phyloP scores from a whole-genome alignment of 352 stramenopile genomes.

The Globisporangium paddicum region DNA sequence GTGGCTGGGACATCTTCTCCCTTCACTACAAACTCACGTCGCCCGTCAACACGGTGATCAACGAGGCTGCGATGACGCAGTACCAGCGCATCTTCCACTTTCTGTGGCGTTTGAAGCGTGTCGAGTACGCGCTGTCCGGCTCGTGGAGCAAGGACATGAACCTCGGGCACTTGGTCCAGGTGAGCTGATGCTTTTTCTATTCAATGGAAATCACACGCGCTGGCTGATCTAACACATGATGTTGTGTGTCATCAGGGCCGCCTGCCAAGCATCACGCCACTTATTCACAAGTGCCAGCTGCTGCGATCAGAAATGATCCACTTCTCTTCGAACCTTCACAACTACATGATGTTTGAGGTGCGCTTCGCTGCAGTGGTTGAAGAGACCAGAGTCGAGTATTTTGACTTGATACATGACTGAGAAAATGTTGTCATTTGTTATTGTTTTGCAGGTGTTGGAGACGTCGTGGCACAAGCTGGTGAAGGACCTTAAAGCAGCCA shows the following conservation, averaged over 20 bases:
- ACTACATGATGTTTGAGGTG: slow-evolving; percentile 98
- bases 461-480: slow-evolving; percentile 93
- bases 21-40: slow-evolving; percentile 87
- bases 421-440: neutral
- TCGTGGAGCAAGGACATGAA: slow-evolving; percentile 98
- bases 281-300: slow-evolving; percentile 93
- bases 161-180: slow-evolving; percentile 90
- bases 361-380: neutral
- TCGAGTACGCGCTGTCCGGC: slow-evolving; percentile 90
- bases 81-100: slow-evolving; percentile 91
- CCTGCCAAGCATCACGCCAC: slow-evolving; percentile 43
- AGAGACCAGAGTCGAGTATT: neutral
- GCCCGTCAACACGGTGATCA: slow-evolving; percentile 88
- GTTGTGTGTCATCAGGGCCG: slow-evolving; percentile 29
- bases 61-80: slow-evolving; percentile 75
- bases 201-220: too few relatives aligned
- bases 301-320: slow-evolving; percentile 97
- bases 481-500: slow-evolving; percentile 84
- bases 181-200: slow-evolving; percentile 16
- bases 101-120: slow-evolving; percentile 87
- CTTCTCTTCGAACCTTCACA: slow-evolving; percentile 97
- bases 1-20: slow-evolving; percentile 94
- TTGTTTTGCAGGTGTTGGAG: slow-evolving; percentile 68
- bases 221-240: neutral
- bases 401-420: neutral